Evolutionary conservation across 495 filamentous ascomycete species (phyloP).

Genomic region (Penicillium dipodomyicola): DNA sequence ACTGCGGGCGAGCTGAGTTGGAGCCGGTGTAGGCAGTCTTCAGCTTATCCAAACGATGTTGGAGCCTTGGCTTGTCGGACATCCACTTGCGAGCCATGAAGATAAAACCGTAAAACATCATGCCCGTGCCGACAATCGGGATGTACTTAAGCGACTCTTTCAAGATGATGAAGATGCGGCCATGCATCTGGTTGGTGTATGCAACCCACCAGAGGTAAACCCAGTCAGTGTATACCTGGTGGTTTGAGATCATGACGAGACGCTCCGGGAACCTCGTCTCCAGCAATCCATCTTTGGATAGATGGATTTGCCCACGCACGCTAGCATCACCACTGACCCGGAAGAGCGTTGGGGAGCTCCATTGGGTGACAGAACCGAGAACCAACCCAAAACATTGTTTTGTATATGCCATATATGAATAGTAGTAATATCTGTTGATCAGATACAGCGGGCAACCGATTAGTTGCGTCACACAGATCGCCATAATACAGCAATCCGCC

Average conservation of each 20-base stretch:
- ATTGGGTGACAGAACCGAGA: conserved; percentile 59
- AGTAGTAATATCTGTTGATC: conserved; percentile 57
- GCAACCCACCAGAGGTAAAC: conserved; percentile 70
- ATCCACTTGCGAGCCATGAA: conserved; percentile 69
- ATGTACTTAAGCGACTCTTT: conserved; percentile 68
- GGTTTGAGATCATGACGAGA: conserved; percentile 63
- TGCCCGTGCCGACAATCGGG: conserved; percentile 60
- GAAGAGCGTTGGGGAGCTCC: conserved; percentile 59
- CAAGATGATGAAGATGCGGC: conserved; percentile 66
- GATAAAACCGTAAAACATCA: conserved; percentile 69
- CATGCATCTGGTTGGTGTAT: conserved; percentile 64
- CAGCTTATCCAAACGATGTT: conserved; percentile 59
- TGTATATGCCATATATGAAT: conserved; percentile 63
- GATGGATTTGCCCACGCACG: conserved; percentile 55
- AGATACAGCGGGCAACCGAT: conserved; percentile 59
- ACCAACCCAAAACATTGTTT: conserved; percentile 63
- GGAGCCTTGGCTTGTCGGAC: conserved; percentile 58
- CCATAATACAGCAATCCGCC: conserved; percentile 55
- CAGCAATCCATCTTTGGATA: conserved; percentile 53
- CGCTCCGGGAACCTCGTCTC: conserved; percentile 59
- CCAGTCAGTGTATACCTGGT: conserved; percentile 72
- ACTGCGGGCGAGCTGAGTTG: conserved; percentile 43
- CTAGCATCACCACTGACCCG: conserved; percentile 61
- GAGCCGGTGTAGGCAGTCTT: conserved; percentile 52
- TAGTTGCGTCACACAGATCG: conserved; percentile 54